These are phyloP conservation scores for Pestalotiopsis sp. DNA, from an alignment of 2,329 filamentous ascomycete species.

Conservation along the genomic window DNA sequence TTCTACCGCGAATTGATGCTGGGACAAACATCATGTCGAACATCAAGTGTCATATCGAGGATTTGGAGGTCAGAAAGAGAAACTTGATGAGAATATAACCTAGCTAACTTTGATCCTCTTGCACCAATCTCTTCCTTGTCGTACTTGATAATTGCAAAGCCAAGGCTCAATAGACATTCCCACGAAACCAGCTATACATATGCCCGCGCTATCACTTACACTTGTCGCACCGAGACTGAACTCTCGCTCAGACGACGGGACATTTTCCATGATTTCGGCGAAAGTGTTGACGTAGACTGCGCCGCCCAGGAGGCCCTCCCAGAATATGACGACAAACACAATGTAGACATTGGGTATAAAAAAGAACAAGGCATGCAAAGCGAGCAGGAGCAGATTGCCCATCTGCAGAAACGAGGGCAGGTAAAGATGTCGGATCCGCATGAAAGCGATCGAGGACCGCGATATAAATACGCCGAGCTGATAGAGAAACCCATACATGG, in stretches of 20 bases:
- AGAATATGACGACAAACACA: conserved; percentile 84
- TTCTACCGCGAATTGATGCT: too few species aligned
- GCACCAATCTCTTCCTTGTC: conserved; percentile 76
- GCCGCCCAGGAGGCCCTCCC: conserved; percentile 90
- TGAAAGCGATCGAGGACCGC: conserved; percentile 83
- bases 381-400: conserved; percentile 72
- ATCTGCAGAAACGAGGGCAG: conserved; percentile 80
- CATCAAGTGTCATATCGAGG: too few species aligned
- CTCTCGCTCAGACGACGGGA: conserved; percentile 76
- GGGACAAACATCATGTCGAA: too few species aligned
- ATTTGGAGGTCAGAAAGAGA: too few species aligned
- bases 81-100: conserved; percentile 7
- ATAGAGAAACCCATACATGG: conserved; percentile 92
- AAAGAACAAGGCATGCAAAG: conserved; percentile 72
- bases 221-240: conserved; percentile 89
- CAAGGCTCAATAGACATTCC: conserved; percentile 80
- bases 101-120: conserved; percentile 49
- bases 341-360: conserved; percentile 85
- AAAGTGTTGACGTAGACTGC: conserved; percentile 96
- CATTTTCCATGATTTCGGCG: conserved; percentile 85
- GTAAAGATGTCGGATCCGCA: conserved; percentile 80
- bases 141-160: conserved; percentile 82
- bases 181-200: conserved; percentile 83
- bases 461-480: conserved; percentile 95
- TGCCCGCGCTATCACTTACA: conserved; percentile 88